Conservation (phyloP, 1,284 basidiomycete species). For the Apiotrichum sp. region DNA sequence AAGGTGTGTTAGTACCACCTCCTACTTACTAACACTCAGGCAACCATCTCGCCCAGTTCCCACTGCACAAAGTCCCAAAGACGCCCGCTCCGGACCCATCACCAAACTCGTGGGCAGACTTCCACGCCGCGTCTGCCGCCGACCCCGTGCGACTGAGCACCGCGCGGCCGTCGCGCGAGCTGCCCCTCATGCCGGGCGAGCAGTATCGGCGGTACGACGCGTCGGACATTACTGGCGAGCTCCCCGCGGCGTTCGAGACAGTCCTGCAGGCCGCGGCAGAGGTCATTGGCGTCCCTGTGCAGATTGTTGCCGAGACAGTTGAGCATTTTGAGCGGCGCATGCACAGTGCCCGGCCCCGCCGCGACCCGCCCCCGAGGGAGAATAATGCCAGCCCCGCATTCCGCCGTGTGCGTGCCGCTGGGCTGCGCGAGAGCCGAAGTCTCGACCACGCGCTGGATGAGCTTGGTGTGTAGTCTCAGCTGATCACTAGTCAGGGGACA, state of each 20-base stretch:
- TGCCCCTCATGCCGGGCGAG: conserved; percentile 38
- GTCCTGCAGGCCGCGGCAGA: conserved; percentile 26
- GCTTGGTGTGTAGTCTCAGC: not conserved
- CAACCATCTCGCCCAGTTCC: conserved; percentile 10
- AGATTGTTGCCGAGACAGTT: conserved; percentile 21
- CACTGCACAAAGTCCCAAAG: conserved; percentile 5
- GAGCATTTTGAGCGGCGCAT: conserved; percentile 32
- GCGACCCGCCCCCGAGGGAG: not conserved
- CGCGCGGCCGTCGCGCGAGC: conserved; percentile 6
- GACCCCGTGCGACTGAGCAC: conserved; percentile 1
- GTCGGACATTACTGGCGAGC: conserved; percentile 20
- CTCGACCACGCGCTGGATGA: not conserved
- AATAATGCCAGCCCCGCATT: not conserved
- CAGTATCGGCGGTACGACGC: conserved; percentile 24
- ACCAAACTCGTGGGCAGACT: conserved; percentile 1
- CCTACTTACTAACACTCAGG: not conserved
- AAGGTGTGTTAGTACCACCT: not conserved
- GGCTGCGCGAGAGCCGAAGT: conserved; percentile 6
- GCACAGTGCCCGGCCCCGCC: conserved; percentile 2
- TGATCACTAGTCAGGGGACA: no score
- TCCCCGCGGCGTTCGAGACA: conserved; percentile 25
- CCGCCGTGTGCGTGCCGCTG: not conserved
- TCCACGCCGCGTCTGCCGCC: conserved; percentile 10
- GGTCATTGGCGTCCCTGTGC: conserved; percentile 24
- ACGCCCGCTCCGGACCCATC: not conserved